These are phyloP conservation scores for Sherardia arvensis DNA, from an alignment of 257 asterid species.

Conservation along the genomic window DNA sequence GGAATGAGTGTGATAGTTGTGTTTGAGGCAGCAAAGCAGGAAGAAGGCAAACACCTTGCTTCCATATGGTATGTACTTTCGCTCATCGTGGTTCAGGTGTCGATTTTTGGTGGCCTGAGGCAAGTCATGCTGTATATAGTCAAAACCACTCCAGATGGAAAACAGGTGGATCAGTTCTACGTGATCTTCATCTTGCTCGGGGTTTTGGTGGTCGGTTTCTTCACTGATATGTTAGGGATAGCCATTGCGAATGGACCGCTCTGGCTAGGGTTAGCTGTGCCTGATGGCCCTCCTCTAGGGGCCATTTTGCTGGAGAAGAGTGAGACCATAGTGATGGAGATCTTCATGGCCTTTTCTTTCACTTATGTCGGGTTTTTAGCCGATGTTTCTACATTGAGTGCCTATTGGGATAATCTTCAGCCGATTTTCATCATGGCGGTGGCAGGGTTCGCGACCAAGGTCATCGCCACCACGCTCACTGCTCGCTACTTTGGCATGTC, in stretches of 20 bases:
- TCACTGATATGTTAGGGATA: conserved; percentile 53
- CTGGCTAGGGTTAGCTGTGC: conserved; percentile 84
- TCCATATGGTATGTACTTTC: conserved; percentile 40
- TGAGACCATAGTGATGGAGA: conserved; percentile 44
- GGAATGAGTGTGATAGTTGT: conserved; percentile 35
- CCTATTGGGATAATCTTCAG: conserved; percentile 37
- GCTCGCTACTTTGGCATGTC: conserved; percentile 37
- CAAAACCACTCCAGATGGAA: conserved; percentile 50
- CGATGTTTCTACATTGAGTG: conserved; percentile 28
- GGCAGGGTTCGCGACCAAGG: conserved; percentile 24
- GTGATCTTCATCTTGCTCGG: conserved; percentile 48
- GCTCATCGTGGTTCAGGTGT: background rate
- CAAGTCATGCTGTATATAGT: conserved; percentile 53
- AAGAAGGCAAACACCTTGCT: conserved; percentile 22
- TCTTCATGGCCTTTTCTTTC: conserved; percentile 61
- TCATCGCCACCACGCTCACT: conserved; percentile 26
- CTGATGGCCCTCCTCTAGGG: conserved; percentile 89
- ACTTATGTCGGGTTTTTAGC: conserved; percentile 45
- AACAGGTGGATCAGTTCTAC: conserved; percentile 53
- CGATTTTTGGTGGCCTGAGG: conserved; percentile 33
- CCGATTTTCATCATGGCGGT: conserved; percentile 41
- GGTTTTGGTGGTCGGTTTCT: conserved; percentile 45
- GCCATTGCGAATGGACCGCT: conserved; percentile 67
- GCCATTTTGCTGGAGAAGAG: conserved; percentile 64
- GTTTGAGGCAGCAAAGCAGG: conserved; percentile 62